These are phyloP conservation scores for Cladosporium sp. DNA, from an alignment of 2,329 filamentous ascomycete species.

Conservation along the genomic window DNA sequence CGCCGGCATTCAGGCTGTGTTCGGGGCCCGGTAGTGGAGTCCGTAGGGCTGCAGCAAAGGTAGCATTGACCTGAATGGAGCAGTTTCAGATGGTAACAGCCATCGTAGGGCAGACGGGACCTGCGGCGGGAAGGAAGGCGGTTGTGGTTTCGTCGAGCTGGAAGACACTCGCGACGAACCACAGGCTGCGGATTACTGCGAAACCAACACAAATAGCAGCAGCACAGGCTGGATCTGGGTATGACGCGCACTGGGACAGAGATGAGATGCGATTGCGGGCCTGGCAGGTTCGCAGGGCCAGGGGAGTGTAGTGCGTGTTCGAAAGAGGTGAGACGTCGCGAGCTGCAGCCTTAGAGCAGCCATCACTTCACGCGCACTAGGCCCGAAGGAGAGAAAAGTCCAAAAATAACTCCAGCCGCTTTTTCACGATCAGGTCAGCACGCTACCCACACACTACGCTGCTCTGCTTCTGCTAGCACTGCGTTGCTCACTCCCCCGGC, in stretches of 20 bases:
- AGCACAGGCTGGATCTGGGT: constrained; percentile 5
- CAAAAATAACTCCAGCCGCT: constrained; percentile 17
- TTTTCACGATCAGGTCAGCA: constrained; percentile 16
- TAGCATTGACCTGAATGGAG: not conserved
- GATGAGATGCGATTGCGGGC: constrained; percentile 8
- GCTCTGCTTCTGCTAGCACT: not conserved
- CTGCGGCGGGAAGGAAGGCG: constrained; percentile 18
- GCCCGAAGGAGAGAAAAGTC: not conserved
- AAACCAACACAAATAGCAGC: constrained; percentile 19
- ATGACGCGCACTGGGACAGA: constrained; percentile 6
- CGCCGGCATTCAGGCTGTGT: constrained; percentile 1
- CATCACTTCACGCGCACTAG: constrained; percentile 6
- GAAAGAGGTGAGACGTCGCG: constrained; percentile 15
- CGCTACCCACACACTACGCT: constrained; percentile 9
- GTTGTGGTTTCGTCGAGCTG: constrained; percentile 12
- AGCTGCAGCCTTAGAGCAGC: constrained; percentile 7
- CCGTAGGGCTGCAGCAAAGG: constrained; percentile 8
- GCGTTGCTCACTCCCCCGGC: constrained; percentile 10
- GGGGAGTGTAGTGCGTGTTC: not conserved
- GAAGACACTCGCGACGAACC: constrained; percentile 5
- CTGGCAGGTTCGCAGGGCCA: not conserved
- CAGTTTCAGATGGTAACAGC: constrained; percentile 3
- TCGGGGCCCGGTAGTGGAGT: not conserved
- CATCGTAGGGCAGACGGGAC: constrained; percentile 11
- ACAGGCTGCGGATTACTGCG: not conserved